Evolutionary conservation across 768 basidiomycete species (phyloP).

Genomic region (Udeniomyces megalosporus): DNA sequence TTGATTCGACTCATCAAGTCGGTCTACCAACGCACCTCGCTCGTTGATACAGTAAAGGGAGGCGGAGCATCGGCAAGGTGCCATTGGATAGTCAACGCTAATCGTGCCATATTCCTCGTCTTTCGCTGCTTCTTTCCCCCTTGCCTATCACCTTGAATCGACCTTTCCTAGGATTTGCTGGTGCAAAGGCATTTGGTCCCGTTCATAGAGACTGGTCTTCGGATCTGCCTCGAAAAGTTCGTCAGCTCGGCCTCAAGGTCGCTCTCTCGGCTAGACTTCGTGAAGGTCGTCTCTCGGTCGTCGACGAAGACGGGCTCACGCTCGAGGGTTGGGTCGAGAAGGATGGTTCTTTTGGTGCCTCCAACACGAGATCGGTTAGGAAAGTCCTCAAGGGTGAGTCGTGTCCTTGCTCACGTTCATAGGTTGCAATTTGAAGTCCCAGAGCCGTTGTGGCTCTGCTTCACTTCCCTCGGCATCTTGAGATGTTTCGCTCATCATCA

Average conservation of each 20-base stretch:
- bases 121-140: neutral
- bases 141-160: neutral
- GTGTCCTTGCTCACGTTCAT: neutral
- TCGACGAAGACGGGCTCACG: slow-evolving; percentile 28
- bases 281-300: slow-evolving; percentile 57
- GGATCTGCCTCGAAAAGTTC: slow-evolving; percentile 78
- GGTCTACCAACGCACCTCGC: no score
- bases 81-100: no score
- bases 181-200: slow-evolving; percentile 82
- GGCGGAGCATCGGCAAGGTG: no score
- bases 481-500: neutral
- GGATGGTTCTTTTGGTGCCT: neutral
- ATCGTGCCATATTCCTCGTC: neutral
- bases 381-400: slow-evolving; percentile 4
- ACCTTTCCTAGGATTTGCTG: slow-evolving; percentile 41
- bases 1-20: no score
- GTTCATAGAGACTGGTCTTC: slow-evolving; percentile 84
- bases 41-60: no score
- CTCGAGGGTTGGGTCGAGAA: neutral
- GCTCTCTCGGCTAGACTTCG: slow-evolving; percentile 69
- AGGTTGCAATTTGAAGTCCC: neutral
- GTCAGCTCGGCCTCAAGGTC: slow-evolving; percentile 81
- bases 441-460: no score
- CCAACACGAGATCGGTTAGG: neutral
- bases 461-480: neutral